Evolutionary conservation across 106 monocot genomes (phyloP), one percentile per base, ranked within the genome.

Genomic region (Dendrobium huoshanense): DNA sequence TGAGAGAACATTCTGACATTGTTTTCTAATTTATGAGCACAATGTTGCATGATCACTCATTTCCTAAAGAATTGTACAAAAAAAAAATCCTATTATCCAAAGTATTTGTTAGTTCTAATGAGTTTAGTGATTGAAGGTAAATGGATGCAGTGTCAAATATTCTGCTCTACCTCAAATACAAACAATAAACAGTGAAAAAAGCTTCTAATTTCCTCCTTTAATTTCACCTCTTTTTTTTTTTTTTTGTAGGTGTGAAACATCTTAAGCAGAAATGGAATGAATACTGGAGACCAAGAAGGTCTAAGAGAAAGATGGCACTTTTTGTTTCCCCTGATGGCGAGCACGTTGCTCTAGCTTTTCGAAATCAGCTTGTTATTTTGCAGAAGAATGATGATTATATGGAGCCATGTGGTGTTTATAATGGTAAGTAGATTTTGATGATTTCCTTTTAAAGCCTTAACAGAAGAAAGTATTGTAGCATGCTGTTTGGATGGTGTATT

Each of bases 251-350:
- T 87, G 79, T 90, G 18, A 81, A 79, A 61, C 86, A 80, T 51
- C 85, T 95, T 54, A 92, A 80, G 73, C 88, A 90, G 78, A 92
- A 84, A 80, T 95, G 92, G 95, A 59, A 43, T 61, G 85, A 64
- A 24, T 84, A 85, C 55, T 85, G 77, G 58, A 42, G 74, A 49
- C 83, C 78, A 33, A 84, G 73, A 42, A 4, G 33, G 44, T 79
- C 56, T 13, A 88, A 72, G 48, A 88, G 48, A 84, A 88, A 81
- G 31, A 79, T 74, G 49, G 81, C 86, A 9, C 80, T 95, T 7
- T 88, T 90, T 80, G 88, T 90, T 51, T 95, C 95, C 33, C 83
- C 80, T 18, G 54, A 79, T 77, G 90, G 90, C 16, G 87, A 92
- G 68, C 82, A 92, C 84, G 79, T 95, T 55, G 92, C 88, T 55